These are phyloP conservation scores for Stentor roeselii DNA, from an alignment of 73 alveolate genomes.

Conservation along the genomic window DNA sequence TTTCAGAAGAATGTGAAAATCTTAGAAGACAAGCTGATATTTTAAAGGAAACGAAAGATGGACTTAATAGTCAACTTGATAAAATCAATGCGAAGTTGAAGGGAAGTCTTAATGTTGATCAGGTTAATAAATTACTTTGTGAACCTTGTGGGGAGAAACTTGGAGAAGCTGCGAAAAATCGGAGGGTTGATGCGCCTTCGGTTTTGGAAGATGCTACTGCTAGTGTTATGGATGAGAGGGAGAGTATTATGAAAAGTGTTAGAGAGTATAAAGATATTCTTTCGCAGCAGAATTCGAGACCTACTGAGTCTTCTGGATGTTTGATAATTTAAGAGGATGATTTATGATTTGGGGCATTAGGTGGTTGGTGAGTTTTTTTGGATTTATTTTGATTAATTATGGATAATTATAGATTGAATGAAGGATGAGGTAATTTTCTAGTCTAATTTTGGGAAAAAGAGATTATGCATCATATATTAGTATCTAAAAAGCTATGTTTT, in stretches of 20 bases:
- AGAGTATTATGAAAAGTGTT: neutral
- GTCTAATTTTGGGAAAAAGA: too few relatives aligned
- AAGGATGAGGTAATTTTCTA: neutral
- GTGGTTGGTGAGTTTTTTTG: neutral
- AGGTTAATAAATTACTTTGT: neutral
- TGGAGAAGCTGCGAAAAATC: neutral
- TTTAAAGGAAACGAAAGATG: neutral
- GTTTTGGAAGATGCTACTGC: neutral
- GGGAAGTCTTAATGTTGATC: conserved; percentile 3
- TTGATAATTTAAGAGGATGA: neutral
- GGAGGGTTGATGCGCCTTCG: conserved; percentile 3
- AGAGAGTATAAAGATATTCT: neutral
- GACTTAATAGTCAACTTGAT: neutral
- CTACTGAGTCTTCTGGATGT: neutral
- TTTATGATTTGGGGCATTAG: neutral
- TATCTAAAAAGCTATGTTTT: too few relatives aligned
- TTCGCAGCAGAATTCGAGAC: neutral
- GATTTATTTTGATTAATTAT: neutral
- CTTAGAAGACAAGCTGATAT: neutral
- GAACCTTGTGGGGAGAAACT: neutral
- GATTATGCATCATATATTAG: too few relatives aligned
- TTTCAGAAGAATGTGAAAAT: neutral
- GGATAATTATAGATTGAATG: too few relatives aligned
- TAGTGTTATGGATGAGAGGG: neutral
- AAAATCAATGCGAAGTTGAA: neutral